Evolutionary conservation across 2,329 filamentous ascomycete genomes (phyloP).

Genomic region (Ophiostoma australiae): DNA sequence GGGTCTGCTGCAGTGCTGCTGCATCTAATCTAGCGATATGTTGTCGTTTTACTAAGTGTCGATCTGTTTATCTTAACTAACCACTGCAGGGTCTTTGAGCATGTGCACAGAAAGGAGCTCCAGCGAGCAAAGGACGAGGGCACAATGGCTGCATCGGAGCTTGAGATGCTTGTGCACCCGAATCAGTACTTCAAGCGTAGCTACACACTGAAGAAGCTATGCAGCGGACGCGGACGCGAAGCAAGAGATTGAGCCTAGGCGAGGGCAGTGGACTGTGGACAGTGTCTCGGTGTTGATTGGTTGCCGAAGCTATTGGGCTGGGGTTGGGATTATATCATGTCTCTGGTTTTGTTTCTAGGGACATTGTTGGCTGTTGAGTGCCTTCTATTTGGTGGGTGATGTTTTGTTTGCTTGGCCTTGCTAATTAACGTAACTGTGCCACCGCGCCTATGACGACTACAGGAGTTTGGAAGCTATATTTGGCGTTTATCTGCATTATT

Average conservation of each 20-base stretch:
- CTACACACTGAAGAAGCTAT: slow-evolving; percentile 79
- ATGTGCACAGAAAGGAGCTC: slow-evolving; percentile 72
- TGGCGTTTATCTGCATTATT: slow-evolving; percentile 5
- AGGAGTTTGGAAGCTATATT: slow-evolving; percentile 13
- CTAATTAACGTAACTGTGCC: neutral
- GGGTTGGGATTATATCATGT: slow-evolving; percentile 46
- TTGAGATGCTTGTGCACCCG: slow-evolving; percentile 94
- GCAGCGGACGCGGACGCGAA: slow-evolving; percentile 45
- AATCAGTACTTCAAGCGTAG: slow-evolving; percentile 98
- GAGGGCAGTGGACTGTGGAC: neutral
- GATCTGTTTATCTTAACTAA: neutral
- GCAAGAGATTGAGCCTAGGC: slow-evolving; percentile 33
- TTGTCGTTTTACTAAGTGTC: neutral
- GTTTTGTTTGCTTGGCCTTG: neutral
- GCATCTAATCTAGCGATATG: neutral
- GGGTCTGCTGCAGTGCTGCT: neutral
- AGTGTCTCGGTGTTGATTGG: neutral
- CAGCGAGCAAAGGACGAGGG: slow-evolving; percentile 71
- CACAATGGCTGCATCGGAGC: slow-evolving; percentile 65
- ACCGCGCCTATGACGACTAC: neutral
- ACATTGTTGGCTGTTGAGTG: neutral
- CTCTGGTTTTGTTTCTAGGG: slow-evolving; percentile 31
- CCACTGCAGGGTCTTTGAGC: slow-evolving; percentile 72
- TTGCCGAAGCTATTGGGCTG: neutral
- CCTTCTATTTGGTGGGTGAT: neutral